phyloP scores from a whole-genome alignment of 2,329 filamentous ascomycete species.

The Colletotrichum viniferum region DNA sequence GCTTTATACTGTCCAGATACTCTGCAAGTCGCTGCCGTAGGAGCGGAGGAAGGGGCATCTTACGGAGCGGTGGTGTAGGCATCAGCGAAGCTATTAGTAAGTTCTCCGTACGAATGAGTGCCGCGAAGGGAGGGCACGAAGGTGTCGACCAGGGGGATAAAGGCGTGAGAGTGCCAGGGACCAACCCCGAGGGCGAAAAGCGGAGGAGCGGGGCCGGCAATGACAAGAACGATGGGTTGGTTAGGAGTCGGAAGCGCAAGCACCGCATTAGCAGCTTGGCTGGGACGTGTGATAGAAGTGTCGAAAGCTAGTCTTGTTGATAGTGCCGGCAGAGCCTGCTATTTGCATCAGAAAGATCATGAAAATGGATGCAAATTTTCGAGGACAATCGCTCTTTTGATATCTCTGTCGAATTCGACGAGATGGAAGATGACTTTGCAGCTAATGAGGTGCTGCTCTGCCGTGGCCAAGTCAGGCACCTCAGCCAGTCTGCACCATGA shows the following conservation, averaged over 20 bases:
- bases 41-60: not conserved
- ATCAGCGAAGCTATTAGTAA: fast-evolving
- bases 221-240: not conserved
- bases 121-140: not conserved
- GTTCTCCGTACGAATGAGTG: fast-evolving
- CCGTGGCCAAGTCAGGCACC: no score
- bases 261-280: not conserved
- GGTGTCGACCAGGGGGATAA: no score
- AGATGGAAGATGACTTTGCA: not conserved
- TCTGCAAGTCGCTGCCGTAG: not conserved
- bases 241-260: not conserved
- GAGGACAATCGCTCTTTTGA: not conserved
- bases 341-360: not conserved
- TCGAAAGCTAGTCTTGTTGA: not conserved
- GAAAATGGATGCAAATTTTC: not conserved
- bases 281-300: not conserved
- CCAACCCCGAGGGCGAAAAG: no score
- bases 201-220: not conserved
- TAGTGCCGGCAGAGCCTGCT: not conserved
- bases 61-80: not conserved
- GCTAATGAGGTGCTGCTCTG: not conserved
- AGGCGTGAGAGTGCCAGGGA: not conserved
- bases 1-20: not conserved
- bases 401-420: not conserved
- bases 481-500: not conserved